Evolutionary conservation across 2,329 filamentous ascomycete species (phyloP), one percentile per base, ranked within the genome.

Genomic region (Fusarium sp.): DNA sequence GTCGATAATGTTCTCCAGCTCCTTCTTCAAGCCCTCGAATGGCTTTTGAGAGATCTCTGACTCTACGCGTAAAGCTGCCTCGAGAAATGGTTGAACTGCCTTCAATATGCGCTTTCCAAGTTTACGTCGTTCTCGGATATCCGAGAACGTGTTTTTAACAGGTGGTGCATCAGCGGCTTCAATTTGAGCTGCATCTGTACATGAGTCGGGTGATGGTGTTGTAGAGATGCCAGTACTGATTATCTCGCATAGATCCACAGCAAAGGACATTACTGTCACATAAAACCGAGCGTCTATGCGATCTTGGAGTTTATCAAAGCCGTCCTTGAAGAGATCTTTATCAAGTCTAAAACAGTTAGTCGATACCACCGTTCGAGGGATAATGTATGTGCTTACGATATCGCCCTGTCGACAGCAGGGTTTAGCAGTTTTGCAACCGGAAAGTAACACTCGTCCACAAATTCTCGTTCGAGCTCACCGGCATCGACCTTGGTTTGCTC

Each of bases 361-460:
- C 15, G 21, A 44, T 79, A 29, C 24, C 80, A 58, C 46, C 33
- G 28, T 59, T 23, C 31, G 2, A 47, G 33, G 37, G 38, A 16
- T 12, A 54, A 35, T 16, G 38, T 58, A 42, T 66, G 8, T 28
- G 88, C 94, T 88, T 87, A 98, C 93, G 84, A 84, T 75, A 92
- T 86, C 12, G 93, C 93, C 80, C 92, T 93, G 39, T 94, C 91
- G 49, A 98, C 84, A 28, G 96, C 91, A 6, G 93, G 91, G 75
- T 86, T 87, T 23, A 99, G 85, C 50, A 97, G 82, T 72, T 90
- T 90, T 57, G 91, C 87, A 16, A 98, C 88, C 1, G 96, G 96
- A 71, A 98, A 98, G 80, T 98, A 99, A 72, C 97, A 91, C 35
- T 89, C 91, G 77, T 98, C 92, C 29, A 98, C 88, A 75, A 97